Percentiles rank a stretch among this genome's conserved stretches.
phyloP scores from a whole-genome alignment of 2,329 filamentous ascomycete species.

The Clarireedia paspali region DNA sequence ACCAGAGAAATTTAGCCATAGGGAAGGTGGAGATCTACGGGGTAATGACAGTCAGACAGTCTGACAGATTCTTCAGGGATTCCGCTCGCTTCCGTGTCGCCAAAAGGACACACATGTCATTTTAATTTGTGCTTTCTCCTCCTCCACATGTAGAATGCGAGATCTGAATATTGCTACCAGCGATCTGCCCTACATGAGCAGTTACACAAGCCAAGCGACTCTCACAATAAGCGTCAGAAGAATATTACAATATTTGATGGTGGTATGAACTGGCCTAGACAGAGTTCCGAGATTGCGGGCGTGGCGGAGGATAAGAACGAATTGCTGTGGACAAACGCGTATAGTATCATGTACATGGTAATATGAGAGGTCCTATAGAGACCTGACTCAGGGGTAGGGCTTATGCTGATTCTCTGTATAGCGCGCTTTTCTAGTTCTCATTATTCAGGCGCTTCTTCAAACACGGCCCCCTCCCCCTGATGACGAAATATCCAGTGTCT shows the following conservation, averaged over 20 bases:
- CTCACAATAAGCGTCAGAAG: neutral
- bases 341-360: constrained; percentile 1
- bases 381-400: neutral
- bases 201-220: constrained; percentile 5
- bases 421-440: neutral
- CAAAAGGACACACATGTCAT: neutral
- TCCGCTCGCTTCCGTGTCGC: neutral
- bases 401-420: neutral
- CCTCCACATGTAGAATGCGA: constrained; percentile 3
- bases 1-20: no score
- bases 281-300: neutral
- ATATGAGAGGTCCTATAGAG: constrained; percentile 4
- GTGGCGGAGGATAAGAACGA: neutral
- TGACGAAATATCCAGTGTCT: neutral
- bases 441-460: constrained; percentile 4
- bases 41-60: neutral
- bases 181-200: constrained; percentile 4
- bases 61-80: neutral
- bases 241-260: neutral
- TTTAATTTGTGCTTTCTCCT: neutral
- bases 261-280: neutral
- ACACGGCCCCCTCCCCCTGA: neutral
- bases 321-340: constrained; percentile 1
- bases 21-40: no score
- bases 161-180: constrained; percentile 1